Percentiles rank a stretch among this genome's conserved stretches.
Conservation (phyloP, 2,329 filamentous ascomycete genomes). For the Dactylonectria estremocensis region DNA sequence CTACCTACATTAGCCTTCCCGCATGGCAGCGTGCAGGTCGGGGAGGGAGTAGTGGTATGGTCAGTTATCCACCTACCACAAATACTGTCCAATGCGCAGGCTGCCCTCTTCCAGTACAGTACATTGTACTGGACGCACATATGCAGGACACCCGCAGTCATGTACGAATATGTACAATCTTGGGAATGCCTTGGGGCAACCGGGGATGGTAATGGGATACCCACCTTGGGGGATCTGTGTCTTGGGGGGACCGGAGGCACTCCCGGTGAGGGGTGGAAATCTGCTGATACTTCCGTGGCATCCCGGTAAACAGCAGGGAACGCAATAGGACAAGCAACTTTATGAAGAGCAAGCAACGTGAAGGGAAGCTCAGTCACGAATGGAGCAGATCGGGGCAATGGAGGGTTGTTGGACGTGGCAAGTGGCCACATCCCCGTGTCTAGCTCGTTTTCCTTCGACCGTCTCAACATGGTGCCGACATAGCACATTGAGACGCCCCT, state of each 20-base stretch:
- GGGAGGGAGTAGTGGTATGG: conserved; percentile 42
- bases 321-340: conserved; percentile 5
- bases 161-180: conserved; percentile 47
- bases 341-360: conserved; percentile 2
- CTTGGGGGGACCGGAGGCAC: conserved; percentile 18
- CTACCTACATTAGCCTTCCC: conserved; percentile 53
- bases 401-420: conserved; percentile 35
- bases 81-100: conserved; percentile 45
- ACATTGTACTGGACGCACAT: conserved; percentile 24
- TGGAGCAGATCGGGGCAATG: conserved; percentile 17
- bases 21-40: conserved; percentile 47
- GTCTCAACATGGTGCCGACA: conserved; percentile 18
- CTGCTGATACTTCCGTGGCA: conserved; percentile 31
- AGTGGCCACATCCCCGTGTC: conserved; percentile 35
- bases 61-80: conserved; percentile 42
- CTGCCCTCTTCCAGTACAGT: conserved; percentile 33
- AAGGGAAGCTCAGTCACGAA: conserved; percentile 1
- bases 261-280: conserved; percentile 25
- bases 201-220: conserved; percentile 23
- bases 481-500: conserved; percentile 21
- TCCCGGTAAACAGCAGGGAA: conserved; percentile 18
- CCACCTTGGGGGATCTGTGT: conserved; percentile 9
- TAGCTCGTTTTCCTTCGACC: conserved; percentile 13
- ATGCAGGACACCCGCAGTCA: conserved; percentile 42
- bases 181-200: conserved; percentile 33